Percentiles rank a stretch among this genome's conserved stretches.
These are phyloP conservation scores for Ochetophila trinervis DNA, from an alignment of 306 rosid species.

Conservation along the genomic window DNA sequence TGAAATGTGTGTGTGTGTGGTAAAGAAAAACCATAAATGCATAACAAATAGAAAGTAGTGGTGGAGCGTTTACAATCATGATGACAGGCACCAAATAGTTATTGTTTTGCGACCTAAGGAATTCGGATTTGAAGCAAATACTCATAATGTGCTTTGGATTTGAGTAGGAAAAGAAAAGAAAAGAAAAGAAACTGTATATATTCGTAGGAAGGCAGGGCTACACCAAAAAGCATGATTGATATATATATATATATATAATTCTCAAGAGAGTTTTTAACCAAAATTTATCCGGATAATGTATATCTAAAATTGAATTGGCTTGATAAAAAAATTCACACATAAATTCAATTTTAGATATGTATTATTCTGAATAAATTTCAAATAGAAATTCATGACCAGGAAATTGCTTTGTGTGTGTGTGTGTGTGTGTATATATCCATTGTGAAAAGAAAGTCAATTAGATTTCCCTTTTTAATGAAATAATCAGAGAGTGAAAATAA, in stretches of 20 bases:
- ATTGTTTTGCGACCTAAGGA: constrained; percentile 22
- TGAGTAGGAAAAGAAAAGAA: not conserved
- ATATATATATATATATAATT: too few species aligned
- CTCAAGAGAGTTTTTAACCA: too few species aligned
- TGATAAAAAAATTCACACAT: too few species aligned
- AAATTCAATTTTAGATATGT: too few species aligned
- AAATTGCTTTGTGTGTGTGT: too few species aligned
- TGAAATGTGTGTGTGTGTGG: not conserved
- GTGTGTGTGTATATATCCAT: too few species aligned
- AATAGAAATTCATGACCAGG: too few species aligned
- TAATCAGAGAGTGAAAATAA: not conserved
- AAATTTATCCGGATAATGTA: too few species aligned
- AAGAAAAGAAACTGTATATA: not conserved
- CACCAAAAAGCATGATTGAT: too few species aligned
- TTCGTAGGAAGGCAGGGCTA: too few species aligned
- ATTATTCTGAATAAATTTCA: too few species aligned
- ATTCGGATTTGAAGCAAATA: constrained; percentile 5
- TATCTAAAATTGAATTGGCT: too few species aligned
- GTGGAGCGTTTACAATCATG: constrained; percentile 13
- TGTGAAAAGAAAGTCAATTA: not conserved
- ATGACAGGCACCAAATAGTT: constrained; percentile 19
- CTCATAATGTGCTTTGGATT: not conserved
- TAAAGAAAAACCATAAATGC: constrained; percentile 27
- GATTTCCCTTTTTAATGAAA: constrained; percentile 19
- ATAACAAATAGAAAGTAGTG: constrained; percentile 6